phyloP scores from a whole-genome alignment of 768 basidiomycete species.

The Mycena haematopus region DNA sequence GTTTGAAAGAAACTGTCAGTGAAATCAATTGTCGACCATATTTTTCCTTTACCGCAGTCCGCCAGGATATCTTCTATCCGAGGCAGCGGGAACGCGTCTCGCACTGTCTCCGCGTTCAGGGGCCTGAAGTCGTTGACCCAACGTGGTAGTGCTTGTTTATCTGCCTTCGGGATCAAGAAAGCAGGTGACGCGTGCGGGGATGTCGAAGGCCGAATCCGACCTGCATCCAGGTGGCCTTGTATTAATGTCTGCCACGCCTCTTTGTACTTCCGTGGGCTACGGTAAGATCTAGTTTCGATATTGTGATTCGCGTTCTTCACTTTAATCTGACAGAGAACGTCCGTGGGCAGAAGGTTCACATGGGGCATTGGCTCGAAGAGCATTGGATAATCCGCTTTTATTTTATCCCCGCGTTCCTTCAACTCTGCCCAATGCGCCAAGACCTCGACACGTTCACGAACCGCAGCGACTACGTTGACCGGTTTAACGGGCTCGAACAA shows the following conservation, averaged over 20 bases:
- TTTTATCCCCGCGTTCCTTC: neutral
- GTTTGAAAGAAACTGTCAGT: conserved; percentile 48
- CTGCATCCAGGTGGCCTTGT: conserved; percentile 39
- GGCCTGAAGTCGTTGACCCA: conserved; percentile 33
- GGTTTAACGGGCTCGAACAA: conserved; percentile 18
- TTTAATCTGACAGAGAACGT: too few relatives aligned
- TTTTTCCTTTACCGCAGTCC: too few relatives aligned
- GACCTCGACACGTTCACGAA: conserved; percentile 25
- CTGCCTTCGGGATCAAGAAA: conserved; percentile 36
- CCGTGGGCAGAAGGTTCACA: conserved; percentile 19
- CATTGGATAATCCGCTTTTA: neutral
- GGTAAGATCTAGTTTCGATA: too few relatives aligned
- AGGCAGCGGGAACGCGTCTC: conserved; percentile 34
- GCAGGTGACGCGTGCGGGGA: conserved; percentile 38
- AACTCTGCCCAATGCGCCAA: conserved; percentile 1
- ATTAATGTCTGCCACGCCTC: conserved; percentile 37
- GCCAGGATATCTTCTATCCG: too few relatives aligned
- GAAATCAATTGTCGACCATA: conserved; percentile 46
- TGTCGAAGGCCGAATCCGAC: conserved; percentile 36
- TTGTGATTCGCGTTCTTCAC: too few relatives aligned
- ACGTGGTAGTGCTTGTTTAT: conserved; percentile 10
- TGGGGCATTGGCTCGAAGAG: conserved; percentile 28
- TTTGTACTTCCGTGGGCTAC: too few relatives aligned
- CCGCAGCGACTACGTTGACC: conserved; percentile 22
- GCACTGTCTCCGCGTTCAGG: conserved; percentile 27